These are phyloP conservation scores for Gnomoniopsis smithogilvyi DNA, from an alignment of 2,329 filamentous ascomycete species.

Conservation along the genomic window DNA sequence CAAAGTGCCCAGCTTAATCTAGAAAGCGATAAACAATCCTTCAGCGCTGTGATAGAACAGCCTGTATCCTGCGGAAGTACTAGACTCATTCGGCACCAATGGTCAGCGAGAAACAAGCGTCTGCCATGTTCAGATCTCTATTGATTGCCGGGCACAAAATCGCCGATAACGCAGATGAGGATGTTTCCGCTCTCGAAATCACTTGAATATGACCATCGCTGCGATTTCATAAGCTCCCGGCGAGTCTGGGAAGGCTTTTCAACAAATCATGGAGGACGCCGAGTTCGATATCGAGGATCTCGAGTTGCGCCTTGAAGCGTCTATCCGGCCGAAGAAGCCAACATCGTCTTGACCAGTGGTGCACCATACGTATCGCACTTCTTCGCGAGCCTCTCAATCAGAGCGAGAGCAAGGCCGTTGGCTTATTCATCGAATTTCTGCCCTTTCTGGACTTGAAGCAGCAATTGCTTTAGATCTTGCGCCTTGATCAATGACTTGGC, in stretches of 20 bases:
- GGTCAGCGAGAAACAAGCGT: slow-evolving; percentile 60
- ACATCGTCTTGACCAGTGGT: slow-evolving; percentile 56
- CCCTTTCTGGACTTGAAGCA: slow-evolving; percentile 60
- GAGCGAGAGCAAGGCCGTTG: slow-evolving; percentile 66
- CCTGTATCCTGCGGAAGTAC: too few species aligned
- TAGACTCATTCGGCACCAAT: too few species aligned
- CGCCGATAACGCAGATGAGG: slow-evolving; percentile 49
- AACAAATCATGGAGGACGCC: slow-evolving; percentile 62
- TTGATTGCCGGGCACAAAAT: slow-evolving; percentile 59
- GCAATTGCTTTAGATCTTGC: slow-evolving; percentile 53
- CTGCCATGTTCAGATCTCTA: slow-evolving; percentile 64
- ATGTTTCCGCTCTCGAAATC: slow-evolving; percentile 57
- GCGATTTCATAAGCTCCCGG: slow-evolving; percentile 58
- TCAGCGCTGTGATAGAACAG: too few species aligned
- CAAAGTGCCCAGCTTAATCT: too few species aligned
- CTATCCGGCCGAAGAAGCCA: slow-evolving; percentile 59
- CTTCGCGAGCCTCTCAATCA: slow-evolving; percentile 59
- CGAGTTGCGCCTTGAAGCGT: slow-evolving; percentile 70
- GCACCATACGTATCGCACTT: slow-evolving; percentile 57
- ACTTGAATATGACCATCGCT: slow-evolving; percentile 64
- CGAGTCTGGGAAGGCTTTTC: slow-evolving; percentile 60
- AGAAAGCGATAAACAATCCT: too few species aligned
- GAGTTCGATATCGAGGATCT: slow-evolving; percentile 71
- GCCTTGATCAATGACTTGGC: slow-evolving; percentile 66
- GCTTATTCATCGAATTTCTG: slow-evolving; percentile 69